Evolutionary conservation across 2,329 filamentous ascomycete species (phyloP).

Genomic region (Ophiostoma novo-ulmi): DNA sequence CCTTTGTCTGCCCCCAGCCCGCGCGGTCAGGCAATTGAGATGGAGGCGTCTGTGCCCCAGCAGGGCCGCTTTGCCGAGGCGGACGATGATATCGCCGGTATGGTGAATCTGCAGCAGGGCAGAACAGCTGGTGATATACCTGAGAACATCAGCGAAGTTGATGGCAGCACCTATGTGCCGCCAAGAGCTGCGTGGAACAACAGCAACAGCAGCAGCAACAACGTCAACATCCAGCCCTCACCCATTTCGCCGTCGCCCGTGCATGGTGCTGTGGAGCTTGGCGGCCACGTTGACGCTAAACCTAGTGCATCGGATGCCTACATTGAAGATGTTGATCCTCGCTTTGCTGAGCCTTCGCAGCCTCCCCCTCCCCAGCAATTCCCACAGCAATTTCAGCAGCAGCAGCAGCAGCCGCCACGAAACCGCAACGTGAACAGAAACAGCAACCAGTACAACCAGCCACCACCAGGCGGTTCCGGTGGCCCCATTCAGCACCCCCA

Average conservation of each 20-base stretch:
- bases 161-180: conserved; percentile 47
- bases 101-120: conserved; percentile 65
- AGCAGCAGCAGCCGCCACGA: not conserved
- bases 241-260: conserved; percentile 9
- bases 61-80: conserved; percentile 53
- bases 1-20: conserved; percentile 29
- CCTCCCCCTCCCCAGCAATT: not conserved
- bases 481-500: conserved; percentile 20
- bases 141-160: conserved; percentile 33
- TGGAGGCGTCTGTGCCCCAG: conserved; percentile 64
- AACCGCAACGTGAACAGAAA: conserved; percentile 7
- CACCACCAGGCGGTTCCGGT: conserved; percentile 25
- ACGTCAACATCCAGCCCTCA: conserved; percentile 31
- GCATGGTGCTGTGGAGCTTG: conserved; percentile 26
- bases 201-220: not conserved
- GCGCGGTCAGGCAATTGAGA: conserved; percentile 67
- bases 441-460: conserved; percentile 32
- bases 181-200: conserved; percentile 52
- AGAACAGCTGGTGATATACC: conserved; percentile 24
- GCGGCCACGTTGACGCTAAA: conserved; percentile 6
- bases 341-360: conserved; percentile 56
- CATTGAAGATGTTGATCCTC: conserved; percentile 90
- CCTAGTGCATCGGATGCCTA: conserved; percentile 45
- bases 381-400: not conserved
- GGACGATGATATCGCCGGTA: conserved; percentile 66